Evolutionary conservation across 768 basidiomycete species (phyloP), one percentile per base, ranked within the genome.

Genomic region (Mycena haematopus): DNA sequence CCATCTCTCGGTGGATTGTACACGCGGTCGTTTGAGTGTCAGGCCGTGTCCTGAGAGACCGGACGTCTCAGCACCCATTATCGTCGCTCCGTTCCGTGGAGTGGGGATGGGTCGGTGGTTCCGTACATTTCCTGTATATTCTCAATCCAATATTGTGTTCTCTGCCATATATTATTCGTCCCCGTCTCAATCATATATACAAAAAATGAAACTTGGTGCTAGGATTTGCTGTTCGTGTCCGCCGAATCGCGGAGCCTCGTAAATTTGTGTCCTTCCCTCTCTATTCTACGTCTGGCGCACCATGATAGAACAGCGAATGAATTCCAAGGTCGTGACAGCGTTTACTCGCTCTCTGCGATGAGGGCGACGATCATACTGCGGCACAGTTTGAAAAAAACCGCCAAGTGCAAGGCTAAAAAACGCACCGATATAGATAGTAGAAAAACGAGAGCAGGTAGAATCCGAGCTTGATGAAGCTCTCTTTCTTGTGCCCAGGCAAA

Each of bases 371-470:
- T 93, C 92, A 93, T 93, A 71, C 91, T 93, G 63, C n/a, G 45
- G 15, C 56, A 3, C 19, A 33, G 19, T 2, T n/a, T 53, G 17
- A 49, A 49, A 17, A 25, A 25, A 17, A 8, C 27, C 8, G 17
- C 1, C 7, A 22, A 56, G 66, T 22, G 29, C 9, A 53, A 25
- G 24, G 50, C 8, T 14, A 8, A 15, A 10, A 42, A 8, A 80
- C 92, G 60, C 68, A 93, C 93, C 91, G 83, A 72, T 95, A 95
- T 68, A 95, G 87, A 71, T 95, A 95, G 76, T 92, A 93, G 82
- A 94, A 93, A 82, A 93, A 93, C 58, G 92, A 93, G 60, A 95
- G 81, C 66, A 95, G 86, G 74, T 94, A 96, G 78, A 95, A 95
- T 13, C 93, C 95, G 58, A 97, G 89, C 79, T 96, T 97, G 77